A percentile compares a stretch with the other conserved stretches of the same genome.
phyloP scores from a whole-genome alignment of 495 filamentous ascomycete genomes.

The Xylaria flabelliformis region DNA sequence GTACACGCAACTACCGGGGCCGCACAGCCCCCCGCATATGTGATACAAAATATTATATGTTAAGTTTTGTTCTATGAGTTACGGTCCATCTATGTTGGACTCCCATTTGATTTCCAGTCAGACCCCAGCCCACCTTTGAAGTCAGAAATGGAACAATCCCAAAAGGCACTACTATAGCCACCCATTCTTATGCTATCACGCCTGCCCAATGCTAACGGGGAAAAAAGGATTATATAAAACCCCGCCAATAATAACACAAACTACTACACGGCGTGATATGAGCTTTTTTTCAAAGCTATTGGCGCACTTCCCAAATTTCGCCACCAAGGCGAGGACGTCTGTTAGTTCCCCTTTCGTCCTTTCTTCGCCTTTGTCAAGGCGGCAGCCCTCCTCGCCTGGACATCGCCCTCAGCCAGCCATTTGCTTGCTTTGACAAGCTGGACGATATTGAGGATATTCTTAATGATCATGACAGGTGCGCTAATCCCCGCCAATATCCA shows the following conservation, averaged over 20 bases:
- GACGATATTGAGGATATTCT: conserved; percentile 93
- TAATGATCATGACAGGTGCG: conserved; percentile 83
- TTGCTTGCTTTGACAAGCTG: conserved; percentile 92
- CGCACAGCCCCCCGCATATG: background rate
- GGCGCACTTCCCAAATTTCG: background rate
- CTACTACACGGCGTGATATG: conserved; percentile 1
- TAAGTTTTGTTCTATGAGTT: background rate
- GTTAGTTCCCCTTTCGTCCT: conserved; percentile 31
- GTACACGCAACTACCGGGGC: background rate
- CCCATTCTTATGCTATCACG: conserved; percentile 29
- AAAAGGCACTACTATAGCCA: conserved; percentile 13
- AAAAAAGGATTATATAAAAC: conserved; percentile 1
- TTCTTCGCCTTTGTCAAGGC: conserved; percentile 58
- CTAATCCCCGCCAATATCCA: conserved; percentile 88
- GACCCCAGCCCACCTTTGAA: background rate
- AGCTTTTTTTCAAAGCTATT: background rate
- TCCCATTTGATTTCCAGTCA: conserved; percentile 4
- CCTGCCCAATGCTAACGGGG: conserved; percentile 28
- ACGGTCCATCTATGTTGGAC: background rate
- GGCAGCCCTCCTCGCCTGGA: conserved; percentile 58
- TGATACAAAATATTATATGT: background rate
- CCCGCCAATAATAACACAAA: conserved; percentile 3
- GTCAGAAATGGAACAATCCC: background rate
- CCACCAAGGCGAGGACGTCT: background rate
- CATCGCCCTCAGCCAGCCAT: conserved; percentile 91